Conservation (phyloP, 1,139 yeast species). For the Candida sp. region DNA sequence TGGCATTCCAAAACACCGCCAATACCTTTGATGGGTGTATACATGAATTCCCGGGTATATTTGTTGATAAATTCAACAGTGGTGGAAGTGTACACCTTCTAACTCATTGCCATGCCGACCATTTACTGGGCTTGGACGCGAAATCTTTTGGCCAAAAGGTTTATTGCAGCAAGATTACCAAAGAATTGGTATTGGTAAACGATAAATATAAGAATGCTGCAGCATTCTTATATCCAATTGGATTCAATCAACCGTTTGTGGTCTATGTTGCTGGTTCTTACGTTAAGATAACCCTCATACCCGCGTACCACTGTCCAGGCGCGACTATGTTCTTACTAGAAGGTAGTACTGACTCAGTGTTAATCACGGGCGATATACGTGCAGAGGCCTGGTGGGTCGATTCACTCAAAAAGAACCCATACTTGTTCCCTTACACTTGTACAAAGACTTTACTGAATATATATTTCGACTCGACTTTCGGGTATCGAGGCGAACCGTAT, state of each 20-base stretch:
- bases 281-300: constrained; percentile 24
- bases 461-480: constrained; percentile 58
- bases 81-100: constrained; percentile 30
- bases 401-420: constrained; percentile 32
- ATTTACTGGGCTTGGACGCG: constrained; percentile 45
- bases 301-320: constrained; percentile 64
- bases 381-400: constrained; percentile 56
- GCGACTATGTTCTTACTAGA: constrained; percentile 55
- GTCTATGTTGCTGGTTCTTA: constrained; percentile 10
- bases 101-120: constrained; percentile 60
- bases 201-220: constrained; percentile 18
- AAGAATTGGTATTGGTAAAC: constrained; percentile 24
- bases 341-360: constrained; percentile 25
- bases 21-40: constrained; percentile 22
- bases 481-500: constrained; percentile 48
- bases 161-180: constrained; percentile 50
- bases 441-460: constrained; percentile 37
- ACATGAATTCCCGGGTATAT: constrained; percentile 31
- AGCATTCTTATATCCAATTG: constrained; percentile 18
- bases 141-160: constrained; percentile 38
- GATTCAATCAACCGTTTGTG: constrained; percentile 22
- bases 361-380: constrained; percentile 58
- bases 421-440: constrained; percentile 41
- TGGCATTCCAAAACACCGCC: not conserved
- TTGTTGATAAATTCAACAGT: constrained; percentile 43